phyloP scores from a whole-genome alignment of 345 rosid genomes.

The Hirschfeldia incana region DNA sequence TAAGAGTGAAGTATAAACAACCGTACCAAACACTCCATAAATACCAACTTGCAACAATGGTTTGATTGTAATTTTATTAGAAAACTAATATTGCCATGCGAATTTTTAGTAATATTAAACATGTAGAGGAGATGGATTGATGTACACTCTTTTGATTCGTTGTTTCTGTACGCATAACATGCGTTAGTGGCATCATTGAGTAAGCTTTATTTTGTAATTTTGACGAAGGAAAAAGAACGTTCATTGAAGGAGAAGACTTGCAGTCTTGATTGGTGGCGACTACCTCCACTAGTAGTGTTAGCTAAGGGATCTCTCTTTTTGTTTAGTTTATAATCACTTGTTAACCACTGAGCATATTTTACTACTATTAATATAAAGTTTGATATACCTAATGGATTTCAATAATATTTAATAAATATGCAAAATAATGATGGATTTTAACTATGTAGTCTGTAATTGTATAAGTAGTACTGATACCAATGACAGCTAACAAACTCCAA shows the following conservation, averaged over 20 bases:
- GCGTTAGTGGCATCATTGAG: conserved; percentile 27
- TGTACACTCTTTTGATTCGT: conserved; percentile 31
- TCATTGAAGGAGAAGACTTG: conserved; percentile 39
- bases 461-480: not conserved
- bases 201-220: conserved; percentile 18
- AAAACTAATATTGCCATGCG: conserved; percentile 16
- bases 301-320: too few species aligned
- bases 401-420: not conserved
- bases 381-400: not conserved
- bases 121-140: conserved; percentile 16
- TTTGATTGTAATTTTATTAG: not conserved
- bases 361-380: not conserved
- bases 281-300: conserved; percentile 31
- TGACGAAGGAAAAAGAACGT: not conserved
- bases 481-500: conserved; percentile 5
- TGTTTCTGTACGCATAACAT: conserved; percentile 6
- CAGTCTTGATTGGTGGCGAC: conserved; percentile 33
- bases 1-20: conserved; percentile 31
- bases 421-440: not conserved
- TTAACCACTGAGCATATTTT: not conserved
- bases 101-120: conserved; percentile 4
- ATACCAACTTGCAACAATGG: conserved; percentile 23
- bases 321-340: not conserved
- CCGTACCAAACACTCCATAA: conserved; percentile 31
- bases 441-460: not conserved